phyloP scores from a whole-genome alignment of 805 yeast genomes.

The Naumovozyma castellii region DNA sequence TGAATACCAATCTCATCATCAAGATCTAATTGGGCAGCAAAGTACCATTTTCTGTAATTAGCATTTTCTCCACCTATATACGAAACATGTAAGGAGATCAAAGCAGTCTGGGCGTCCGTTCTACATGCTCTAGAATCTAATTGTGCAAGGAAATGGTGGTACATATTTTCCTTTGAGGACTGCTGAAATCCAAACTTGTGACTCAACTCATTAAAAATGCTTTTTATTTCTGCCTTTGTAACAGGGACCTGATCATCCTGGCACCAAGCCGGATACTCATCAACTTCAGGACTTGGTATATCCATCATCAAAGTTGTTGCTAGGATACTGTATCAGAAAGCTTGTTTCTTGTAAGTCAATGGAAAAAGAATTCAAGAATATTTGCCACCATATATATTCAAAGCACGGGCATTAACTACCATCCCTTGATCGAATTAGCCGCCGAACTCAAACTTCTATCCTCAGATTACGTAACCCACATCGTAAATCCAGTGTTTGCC shows the following conservation, averaged over 20 bases:
- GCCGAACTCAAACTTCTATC: not conserved
- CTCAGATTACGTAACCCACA: not conserved
- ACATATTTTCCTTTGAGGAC: conserved; percentile 70
- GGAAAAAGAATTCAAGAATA: not conserved
- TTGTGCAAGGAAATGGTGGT: conserved; percentile 67
- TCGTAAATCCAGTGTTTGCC: not conserved
- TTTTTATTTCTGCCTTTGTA: conserved; percentile 51
- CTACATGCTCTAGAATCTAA: conserved; percentile 84
- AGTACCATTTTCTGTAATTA: conserved; percentile 86
- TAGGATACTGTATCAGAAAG: not conserved
- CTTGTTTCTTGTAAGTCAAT: not conserved
- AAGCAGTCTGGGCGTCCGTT: conserved; percentile 59
- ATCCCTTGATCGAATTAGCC: too few relatives aligned
- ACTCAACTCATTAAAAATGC: conserved; percentile 50
- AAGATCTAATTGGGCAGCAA: conserved; percentile 71
- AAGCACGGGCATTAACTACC: too few relatives aligned
- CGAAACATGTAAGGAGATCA: conserved; percentile 72
- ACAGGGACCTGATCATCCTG: conserved; percentile 56
- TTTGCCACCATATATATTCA: too few relatives aligned
- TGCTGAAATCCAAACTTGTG: conserved; percentile 73
- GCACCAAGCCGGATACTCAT: conserved; percentile 31
- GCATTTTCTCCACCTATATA: conserved; percentile 87
- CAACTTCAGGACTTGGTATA: conserved; percentile 3
- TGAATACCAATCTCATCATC: conserved; percentile 60
- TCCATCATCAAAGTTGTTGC: conserved; percentile 1